phyloP scores from a whole-genome alignment of 2,329 filamentous ascomycete genomes.

The Cladosporium sp. region DNA sequence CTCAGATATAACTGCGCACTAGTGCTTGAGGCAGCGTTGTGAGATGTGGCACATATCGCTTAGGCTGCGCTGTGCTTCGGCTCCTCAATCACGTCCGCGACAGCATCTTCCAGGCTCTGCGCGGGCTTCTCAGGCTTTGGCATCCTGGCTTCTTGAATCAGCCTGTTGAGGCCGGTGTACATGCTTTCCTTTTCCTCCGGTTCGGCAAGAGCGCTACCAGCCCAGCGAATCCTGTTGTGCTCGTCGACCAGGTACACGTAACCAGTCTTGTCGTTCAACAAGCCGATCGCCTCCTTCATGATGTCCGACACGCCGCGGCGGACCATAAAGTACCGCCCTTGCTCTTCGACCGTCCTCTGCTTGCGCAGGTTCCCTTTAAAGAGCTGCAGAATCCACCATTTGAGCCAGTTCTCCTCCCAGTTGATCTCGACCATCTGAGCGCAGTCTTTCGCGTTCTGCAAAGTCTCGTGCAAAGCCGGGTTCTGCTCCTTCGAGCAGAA shows the following conservation, averaged over 20 bases:
- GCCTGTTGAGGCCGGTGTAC: constrained; percentile 58
- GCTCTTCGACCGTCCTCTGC: constrained; percentile 47
- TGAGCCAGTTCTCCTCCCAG: constrained; percentile 73
- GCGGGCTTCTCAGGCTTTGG: constrained; percentile 37
- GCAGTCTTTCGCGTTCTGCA: constrained; percentile 50
- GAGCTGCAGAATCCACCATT: constrained; percentile 52
- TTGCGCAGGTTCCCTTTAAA: constrained; percentile 51
- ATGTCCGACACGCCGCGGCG: constrained; percentile 53
- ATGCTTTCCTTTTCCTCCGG: constrained; percentile 64
- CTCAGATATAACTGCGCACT: too few species aligned
- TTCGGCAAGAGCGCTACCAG: constrained; percentile 69
- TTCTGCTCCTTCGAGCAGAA: constrained; percentile 67
- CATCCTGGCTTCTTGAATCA: constrained; percentile 54
- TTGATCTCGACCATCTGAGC: constrained; percentile 85
- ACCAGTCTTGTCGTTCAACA: constrained; percentile 87
- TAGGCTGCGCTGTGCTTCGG: neutral
- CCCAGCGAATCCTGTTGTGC: constrained; percentile 89
- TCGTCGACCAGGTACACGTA: constrained; percentile 90
- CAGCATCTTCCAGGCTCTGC: constrained; percentile 36
- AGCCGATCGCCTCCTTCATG: constrained; percentile 56
- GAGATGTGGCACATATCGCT: too few species aligned
- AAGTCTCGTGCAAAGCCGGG: constrained; percentile 60
- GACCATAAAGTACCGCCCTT: constrained; percentile 57
- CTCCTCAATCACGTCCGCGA: constrained; percentile 12
- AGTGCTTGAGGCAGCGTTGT: too few species aligned